These are phyloP conservation scores for Ogataea allantospora DNA, from an alignment of 805 yeast genomes.

Conservation along the genomic window DNA sequence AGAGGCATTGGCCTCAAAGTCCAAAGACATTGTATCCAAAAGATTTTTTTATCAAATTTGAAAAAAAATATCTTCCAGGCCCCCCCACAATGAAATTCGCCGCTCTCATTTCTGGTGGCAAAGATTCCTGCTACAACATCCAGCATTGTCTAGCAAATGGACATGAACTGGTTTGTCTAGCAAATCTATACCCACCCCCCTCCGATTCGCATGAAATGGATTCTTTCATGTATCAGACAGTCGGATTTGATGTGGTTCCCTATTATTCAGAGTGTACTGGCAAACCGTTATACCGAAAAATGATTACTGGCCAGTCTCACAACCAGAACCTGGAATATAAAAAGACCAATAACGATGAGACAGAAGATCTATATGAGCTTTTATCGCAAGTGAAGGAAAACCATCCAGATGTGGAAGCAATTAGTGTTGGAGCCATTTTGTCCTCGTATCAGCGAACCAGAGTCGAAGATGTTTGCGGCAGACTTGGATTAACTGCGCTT, in stretches of 20 bases:
- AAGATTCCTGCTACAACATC: conserved; percentile 89
- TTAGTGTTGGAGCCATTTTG: conserved; percentile 92
- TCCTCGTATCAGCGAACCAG: conserved; percentile 94
- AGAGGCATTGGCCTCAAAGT: conserved; percentile 19
- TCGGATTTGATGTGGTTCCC: conserved; percentile 79
- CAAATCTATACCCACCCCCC: conserved; percentile 68
- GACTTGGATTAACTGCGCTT: conserved; percentile 66
- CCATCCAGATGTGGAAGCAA: conserved; percentile 78
- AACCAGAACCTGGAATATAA: conserved; percentile 69
- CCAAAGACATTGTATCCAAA: conserved; percentile 2
- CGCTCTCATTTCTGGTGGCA: conserved; percentile 93
- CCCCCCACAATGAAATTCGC: conserved; percentile 71
- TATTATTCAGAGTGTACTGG: conserved; percentile 68
- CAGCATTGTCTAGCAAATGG: conserved; percentile 82
- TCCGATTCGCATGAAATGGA: conserved; percentile 67
- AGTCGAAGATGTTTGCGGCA: conserved; percentile 84
- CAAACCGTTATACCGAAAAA: conserved; percentile 73
- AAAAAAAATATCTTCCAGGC: neutral
- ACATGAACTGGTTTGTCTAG: conserved; percentile 83
- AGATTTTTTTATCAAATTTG: neutral
- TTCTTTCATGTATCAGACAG: conserved; percentile 97
- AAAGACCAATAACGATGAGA: conserved; percentile 73
- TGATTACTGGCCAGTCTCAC: conserved; percentile 60
- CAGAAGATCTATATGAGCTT: conserved; percentile 72
- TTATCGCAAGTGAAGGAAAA: conserved; percentile 44